These are phyloP conservation scores for Setaria viridis DNA, from an alignment of 202 grass and related monocot species.

Conservation along the genomic window DNA sequence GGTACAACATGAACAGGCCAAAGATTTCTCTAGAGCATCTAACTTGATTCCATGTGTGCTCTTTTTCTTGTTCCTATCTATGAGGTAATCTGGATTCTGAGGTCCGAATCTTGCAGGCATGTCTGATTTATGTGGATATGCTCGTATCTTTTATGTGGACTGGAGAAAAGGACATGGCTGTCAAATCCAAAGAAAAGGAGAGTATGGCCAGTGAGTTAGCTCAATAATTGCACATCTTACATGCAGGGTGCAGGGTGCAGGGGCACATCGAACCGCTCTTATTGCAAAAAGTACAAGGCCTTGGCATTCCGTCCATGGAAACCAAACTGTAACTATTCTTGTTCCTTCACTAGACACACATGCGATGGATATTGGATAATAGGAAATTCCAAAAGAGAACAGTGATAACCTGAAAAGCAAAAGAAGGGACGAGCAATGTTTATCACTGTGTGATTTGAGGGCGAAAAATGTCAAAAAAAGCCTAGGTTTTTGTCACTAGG, in stretches of 20 bases:
- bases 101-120: constrained; percentile 29
- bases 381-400: neutral
- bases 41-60: constrained; percentile 45
- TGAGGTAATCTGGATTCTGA: constrained; percentile 33
- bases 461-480: neutral
- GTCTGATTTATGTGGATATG: constrained; percentile 1
- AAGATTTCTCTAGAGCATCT: constrained; percentile 12
- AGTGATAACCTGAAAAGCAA: constrained; percentile 27
- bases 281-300: constrained; percentile 30
- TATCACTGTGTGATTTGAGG: neutral
- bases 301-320: constrained; percentile 42
- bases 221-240: constrained; percentile 49
- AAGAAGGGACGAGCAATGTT: neutral
- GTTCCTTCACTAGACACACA: neutral
- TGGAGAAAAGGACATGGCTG: constrained; percentile 36
- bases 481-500: no score
- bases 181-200: constrained; percentile 40
- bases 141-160: constrained; percentile 16
- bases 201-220: constrained; percentile 20
- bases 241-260: constrained; percentile 35
- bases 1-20: no score
- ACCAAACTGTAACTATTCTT: constrained; percentile 20
- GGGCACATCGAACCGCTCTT: neutral
- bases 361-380: neutral
- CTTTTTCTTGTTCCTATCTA: constrained; percentile 38